Evolutionary conservation across 192 early-diverging fungal genomes (phyloP), one percentile per base, ranked within the genome.

Genomic region (Coemansia sp.): DNA sequence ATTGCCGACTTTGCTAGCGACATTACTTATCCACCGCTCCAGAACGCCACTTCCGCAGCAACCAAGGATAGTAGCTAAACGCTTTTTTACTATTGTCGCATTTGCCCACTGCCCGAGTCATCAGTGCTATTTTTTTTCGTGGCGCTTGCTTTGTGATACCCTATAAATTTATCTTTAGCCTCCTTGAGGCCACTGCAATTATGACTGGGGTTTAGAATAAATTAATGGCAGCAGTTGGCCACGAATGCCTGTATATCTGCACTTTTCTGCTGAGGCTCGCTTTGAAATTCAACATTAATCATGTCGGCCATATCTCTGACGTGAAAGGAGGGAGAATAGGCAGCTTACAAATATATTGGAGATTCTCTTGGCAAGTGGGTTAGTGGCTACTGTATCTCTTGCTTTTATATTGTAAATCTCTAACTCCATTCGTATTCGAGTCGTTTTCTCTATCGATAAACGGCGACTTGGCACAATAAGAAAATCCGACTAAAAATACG

Each of bases 21-120:
- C 43, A 80, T 80, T 14, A 80, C 72, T 5, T 80, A 80, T 40
- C 77, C 77, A 10, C 77, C 77, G 13, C 66, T 80, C 8, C 77
- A 79, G 62, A 50, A 63, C n/a, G 14, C 38, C 9, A 26, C 72
- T 10, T 46, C 59, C 31, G 59, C 58, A 35, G 24, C 36, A 37
- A 3, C 26, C 18, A 61, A 66, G 34, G 60, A 70, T 36, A 35
- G 43, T 21, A 28, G 45, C 24, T 28, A 43, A 57, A 34, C 18
- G 1, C 20, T 33, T 38, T 16, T 62, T 5, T 57, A 26, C 9
- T 24, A 24, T 26, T 50, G 5, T 36, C 7, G 16, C 21, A 58
- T 21, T 31, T 60, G 23, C 23, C 59, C 39, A 42, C 39, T 24
- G 59, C 20, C 18, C 59, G 39, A 60, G 39, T 58, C 34, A 58